A percentile compares a stretch with the other conserved stretches of the same genome.
Evolutionary conservation across 2,329 filamentous ascomycete genomes (phyloP).

Genomic region (Alternaria ethzedia): DNA sequence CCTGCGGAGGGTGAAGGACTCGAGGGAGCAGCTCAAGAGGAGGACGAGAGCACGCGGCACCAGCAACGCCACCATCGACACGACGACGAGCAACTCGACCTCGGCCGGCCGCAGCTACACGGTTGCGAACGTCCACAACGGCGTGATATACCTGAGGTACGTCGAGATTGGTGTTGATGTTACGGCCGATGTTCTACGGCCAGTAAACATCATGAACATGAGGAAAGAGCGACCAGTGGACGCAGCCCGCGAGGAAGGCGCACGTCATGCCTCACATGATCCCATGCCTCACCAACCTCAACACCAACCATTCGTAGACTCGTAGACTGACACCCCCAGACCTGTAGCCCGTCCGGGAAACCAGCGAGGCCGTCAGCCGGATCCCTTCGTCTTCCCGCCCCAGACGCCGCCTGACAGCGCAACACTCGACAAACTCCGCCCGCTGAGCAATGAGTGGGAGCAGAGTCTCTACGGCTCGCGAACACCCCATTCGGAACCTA

Average conservation of each 20-base stretch:
- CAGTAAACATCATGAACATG: neutral
- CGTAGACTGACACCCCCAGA: slow-evolving; percentile 33
- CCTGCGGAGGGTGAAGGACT: slow-evolving; percentile 47
- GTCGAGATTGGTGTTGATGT: slow-evolving; percentile 5
- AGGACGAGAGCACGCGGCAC: slow-evolving; percentile 37
- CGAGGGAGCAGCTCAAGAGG: slow-evolving; percentile 46
- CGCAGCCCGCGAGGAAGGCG: neutral
- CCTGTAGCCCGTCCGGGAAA: slow-evolving; percentile 46
- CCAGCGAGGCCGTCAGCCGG: slow-evolving; percentile 41
- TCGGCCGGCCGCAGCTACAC: slow-evolving; percentile 52
- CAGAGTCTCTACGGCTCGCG: slow-evolving; percentile 44
- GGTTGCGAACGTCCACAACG: slow-evolving; percentile 56
- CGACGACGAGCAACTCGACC: slow-evolving; percentile 32
- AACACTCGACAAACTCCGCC: slow-evolving; percentile 37
- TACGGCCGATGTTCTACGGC: too few species aligned
- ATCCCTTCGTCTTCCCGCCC: slow-evolving; percentile 49
- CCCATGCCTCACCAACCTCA: neutral
- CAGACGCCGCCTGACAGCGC: slow-evolving; percentile 48
- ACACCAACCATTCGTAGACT: neutral
- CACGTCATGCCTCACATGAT: neutral
- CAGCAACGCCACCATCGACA: slow-evolving; percentile 44
- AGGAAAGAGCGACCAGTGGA: neutral
- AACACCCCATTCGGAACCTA: slow-evolving; percentile 38
- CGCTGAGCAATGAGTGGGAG: slow-evolving; percentile 46
- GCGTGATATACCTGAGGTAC: slow-evolving; percentile 57